Conservation (phyloP, 1,284 basidiomycete species). For the Apiotrichum laibachii region DNA sequence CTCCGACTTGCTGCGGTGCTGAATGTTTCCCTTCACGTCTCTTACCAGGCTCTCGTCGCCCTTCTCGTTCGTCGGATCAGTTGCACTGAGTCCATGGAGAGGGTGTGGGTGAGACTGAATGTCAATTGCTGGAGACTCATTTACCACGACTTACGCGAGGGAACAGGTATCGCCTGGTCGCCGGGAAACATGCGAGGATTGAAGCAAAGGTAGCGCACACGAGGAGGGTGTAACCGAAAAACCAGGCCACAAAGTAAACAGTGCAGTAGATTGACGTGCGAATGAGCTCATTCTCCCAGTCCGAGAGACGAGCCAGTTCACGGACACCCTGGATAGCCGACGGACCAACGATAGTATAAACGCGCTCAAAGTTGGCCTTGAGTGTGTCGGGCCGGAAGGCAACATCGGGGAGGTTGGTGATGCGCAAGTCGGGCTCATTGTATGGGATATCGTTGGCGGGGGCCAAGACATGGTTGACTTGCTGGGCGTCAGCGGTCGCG, state of each 20-base stretch:
- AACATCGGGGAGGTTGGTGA: conserved; percentile 11
- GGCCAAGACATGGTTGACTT: conserved; percentile 51
- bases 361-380: conserved; percentile 56
- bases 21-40: conserved; percentile 38
- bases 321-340: conserved; percentile 53
- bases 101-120: neutral
- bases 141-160: conserved; percentile 55
- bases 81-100: neutral
- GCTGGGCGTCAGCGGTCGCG: conserved; percentile 26
- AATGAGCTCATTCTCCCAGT: conserved; percentile 52
- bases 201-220: conserved; percentile 51
- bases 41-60: conserved; percentile 48
- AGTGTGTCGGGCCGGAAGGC: conserved; percentile 51
- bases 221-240: conserved; percentile 52
- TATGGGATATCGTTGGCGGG: conserved; percentile 43
- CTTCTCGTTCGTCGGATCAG: conserved; percentile 15
- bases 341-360: conserved; percentile 56
- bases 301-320: conserved; percentile 56
- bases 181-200: conserved; percentile 55
- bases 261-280: conserved; percentile 53
- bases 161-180: conserved; percentile 55
- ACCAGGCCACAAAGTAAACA: conserved; percentile 55
- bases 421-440: conserved; percentile 42
- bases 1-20: conserved; percentile 49
- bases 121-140: neutral